A percentile compares a stretch with the other conserved stretches of the same genome.
These are phyloP conservation scores for Pythium folliculosum DNA, from an alignment of 352 stramenopile genomes.

Conservation along the genomic window DNA sequence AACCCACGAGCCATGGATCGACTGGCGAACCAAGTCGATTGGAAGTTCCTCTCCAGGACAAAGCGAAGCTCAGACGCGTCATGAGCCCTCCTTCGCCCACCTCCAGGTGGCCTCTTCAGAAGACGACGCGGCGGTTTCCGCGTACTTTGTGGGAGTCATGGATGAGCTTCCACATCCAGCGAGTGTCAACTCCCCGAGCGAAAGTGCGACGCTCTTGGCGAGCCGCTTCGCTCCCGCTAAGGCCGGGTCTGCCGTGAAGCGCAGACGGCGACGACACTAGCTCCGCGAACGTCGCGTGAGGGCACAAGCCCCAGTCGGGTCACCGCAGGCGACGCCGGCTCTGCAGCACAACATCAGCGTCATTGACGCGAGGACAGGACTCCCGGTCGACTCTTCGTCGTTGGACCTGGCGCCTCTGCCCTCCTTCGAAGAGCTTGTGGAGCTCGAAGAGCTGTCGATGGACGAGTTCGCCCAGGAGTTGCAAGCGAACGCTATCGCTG, in stretches of 20 bases:
- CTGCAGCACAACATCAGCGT: background rate
- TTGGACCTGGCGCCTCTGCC: background rate
- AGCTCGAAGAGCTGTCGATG: background rate
- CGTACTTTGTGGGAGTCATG: background rate
- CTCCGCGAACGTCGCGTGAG: too few species aligned
- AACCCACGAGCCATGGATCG: constrained; percentile 19
- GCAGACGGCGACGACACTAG: too few species aligned
- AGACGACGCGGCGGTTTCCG: too few species aligned
- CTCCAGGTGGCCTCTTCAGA: background rate
- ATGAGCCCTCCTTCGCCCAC: constrained; percentile 18
- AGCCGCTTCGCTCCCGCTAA: background rate
- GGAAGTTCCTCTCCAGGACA: background rate
- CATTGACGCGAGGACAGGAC: background rate
- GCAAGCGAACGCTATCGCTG: background rate
- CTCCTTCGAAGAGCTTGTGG: background rate
- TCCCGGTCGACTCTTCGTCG: background rate
- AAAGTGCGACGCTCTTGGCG: background rate
- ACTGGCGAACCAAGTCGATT: constrained; percentile 26
- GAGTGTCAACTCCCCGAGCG: background rate
- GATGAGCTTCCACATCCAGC: too few species aligned
- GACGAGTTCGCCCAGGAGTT: background rate
- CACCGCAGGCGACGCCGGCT: background rate
- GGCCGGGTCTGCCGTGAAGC: too few species aligned
- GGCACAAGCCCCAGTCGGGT: background rate
- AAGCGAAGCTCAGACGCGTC: constrained; percentile 15